Evolutionary conservation across 1,284 basidiomycete species (phyloP), one percentile per base, ranked within the genome.

Genomic region (Bjerkandera adusta): DNA sequence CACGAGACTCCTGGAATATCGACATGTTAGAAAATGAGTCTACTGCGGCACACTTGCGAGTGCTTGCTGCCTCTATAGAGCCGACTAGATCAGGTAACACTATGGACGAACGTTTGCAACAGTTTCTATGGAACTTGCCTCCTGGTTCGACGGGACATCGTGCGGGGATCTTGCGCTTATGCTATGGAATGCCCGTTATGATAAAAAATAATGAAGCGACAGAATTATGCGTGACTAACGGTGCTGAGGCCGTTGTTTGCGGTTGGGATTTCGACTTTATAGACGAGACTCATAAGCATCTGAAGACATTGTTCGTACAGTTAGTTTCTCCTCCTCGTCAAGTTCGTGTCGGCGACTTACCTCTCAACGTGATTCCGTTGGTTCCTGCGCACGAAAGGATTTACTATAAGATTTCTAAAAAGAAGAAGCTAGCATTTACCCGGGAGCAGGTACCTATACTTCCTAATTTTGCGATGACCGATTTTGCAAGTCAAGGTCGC

Each of bases 181-280:
- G 20, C 2, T 7, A 11, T 20, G 20, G 6, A 4, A 20, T 2
- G 11, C 10, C 10, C 5, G 21, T 2, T 2, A 6, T 3, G 8
- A 16, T 2, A 15, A 37, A 3, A 37, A 22, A 11, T 5, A 70
- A 71, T 52, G 44, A 59, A 29, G 69, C 66, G 1, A 70, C 68
- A 6, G 67, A 71, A 41, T 40, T 65, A 1, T 64, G 65, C 43
- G 67, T 69, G 5, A 72, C 68, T 7, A 71, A 71, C 46, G 71
- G 70, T 3, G 70, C 69, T 47, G 66, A 70, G 48, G 70, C 48
- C 3, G 49, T 46, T 32, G 64, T 71, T 0, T 48, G 56, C 30
- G 62, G 55, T 3, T 73, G 69, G 69, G 47, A 61, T n/a, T 13
- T 37, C 32, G 22, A 40, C 10, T n/a, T n/a, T n/a, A n/a, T n/a